Evolutionary conservation across 768 basidiomycete genomes (phyloP).

Genomic region (Naganishia onofrii): DNA sequence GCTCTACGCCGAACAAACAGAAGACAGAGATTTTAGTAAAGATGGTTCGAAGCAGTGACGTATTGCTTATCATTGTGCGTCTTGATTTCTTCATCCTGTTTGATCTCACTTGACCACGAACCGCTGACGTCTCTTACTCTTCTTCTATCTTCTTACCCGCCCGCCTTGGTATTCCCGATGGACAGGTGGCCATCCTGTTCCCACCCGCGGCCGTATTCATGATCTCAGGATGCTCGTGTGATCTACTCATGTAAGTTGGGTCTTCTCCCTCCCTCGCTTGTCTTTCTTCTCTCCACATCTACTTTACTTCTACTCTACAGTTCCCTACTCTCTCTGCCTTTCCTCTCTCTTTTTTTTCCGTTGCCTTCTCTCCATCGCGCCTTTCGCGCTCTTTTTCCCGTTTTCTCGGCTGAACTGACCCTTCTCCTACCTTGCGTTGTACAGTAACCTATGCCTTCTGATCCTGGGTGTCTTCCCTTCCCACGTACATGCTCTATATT

Average conservation of each 20-base stretch:
- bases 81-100: not conserved
- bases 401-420: too few species aligned
- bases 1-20: too few species aligned
- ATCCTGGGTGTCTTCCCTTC: slow-evolving; percentile 37
- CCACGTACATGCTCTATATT: slow-evolving; percentile 47
- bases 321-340: too few species aligned
- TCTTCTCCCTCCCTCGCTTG: not conserved
- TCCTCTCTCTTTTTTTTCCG: too few species aligned
- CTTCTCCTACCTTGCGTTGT: too few species aligned
- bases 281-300: not conserved
- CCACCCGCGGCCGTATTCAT: slow-evolving; percentile 37
- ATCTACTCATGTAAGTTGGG: slow-evolving; percentile 45
- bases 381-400: too few species aligned
- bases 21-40: slow-evolving; percentile 7
- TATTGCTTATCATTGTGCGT: slow-evolving; percentile 46
- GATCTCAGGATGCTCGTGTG: slow-evolving; percentile 46
- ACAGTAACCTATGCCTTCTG: slow-evolving; percentile 30
- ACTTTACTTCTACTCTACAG: too few species aligned
- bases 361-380: too few species aligned
- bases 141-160: too few species aligned
- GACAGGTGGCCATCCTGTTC: slow-evolving; percentile 48
- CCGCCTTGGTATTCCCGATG: not conserved
- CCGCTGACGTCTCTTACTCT: not conserved
- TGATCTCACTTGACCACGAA: not conserved
- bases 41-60: slow-evolving; percentile 45